Evolutionary conservation across 2,329 filamentous ascomycete genomes (phyloP).

Genomic region (Diaporthe vexans): DNA sequence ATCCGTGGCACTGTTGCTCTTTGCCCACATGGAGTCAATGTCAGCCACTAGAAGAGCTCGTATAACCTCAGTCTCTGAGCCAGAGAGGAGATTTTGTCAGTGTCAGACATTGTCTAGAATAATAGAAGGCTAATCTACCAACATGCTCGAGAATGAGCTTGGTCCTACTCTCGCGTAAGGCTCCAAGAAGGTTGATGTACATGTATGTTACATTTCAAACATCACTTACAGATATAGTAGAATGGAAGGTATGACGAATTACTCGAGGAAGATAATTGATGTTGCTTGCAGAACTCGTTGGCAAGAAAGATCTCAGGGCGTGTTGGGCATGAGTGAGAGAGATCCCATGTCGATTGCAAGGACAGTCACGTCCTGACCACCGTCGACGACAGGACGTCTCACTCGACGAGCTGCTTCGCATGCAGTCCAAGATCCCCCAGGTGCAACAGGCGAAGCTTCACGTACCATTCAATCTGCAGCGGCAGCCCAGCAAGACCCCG

Average conservation of each 20-base stretch:
- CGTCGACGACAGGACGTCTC: too few relatives aligned
- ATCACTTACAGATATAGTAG: neutral
- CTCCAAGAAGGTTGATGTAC: neutral
- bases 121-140: neutral
- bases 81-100: neutral
- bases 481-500: neutral
- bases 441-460: neutral
- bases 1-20: neutral
- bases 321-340: too few relatives aligned
- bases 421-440: neutral
- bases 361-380: neutral
- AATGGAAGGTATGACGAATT: neutral
- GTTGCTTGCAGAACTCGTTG: neutral
- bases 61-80: neutral
- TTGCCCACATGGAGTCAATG: too few relatives aligned
- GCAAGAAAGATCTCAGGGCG: neutral
- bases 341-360: neutral
- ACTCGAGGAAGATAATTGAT: neutral
- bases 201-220: neutral
- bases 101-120: neutral
- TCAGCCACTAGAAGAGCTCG: neutral
- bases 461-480: neutral
- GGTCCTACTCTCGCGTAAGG: neutral
- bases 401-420: neutral
- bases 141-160: neutral